phyloP scores from a whole-genome alignment of 768 basidiomycete species.

The Asterophora lycoperdoides region DNA sequence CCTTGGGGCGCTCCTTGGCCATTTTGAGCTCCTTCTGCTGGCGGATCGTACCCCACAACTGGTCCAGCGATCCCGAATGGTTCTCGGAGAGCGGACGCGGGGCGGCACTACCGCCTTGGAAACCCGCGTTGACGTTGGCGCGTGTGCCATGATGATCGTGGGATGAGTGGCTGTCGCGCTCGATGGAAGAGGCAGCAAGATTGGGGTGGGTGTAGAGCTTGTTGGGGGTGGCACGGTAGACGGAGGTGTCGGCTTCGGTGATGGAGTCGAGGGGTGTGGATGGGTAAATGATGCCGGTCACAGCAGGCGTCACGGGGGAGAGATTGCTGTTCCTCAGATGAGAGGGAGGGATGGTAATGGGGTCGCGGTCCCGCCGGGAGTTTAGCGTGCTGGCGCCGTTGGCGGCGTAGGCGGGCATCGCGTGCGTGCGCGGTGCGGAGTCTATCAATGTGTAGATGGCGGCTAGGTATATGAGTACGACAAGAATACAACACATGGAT shows the following conservation, averaged over 20 bases:
- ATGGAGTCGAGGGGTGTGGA: conserved; percentile 33
- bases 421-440: conserved; percentile 10
- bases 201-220: conserved; percentile 35
- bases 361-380: conserved; percentile 29
- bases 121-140: no score
- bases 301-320: conserved; percentile 42
- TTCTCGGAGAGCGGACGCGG: conserved; percentile 37
- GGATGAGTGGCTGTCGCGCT: conserved; percentile 9
- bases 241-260: conserved; percentile 31
- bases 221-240: conserved; percentile 19
- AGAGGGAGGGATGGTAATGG: conserved; percentile 14
- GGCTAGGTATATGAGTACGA: conserved; percentile 12
- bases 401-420: conserved; percentile 20
- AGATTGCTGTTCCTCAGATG: conserved; percentile 19
- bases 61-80: conserved; percentile 38
- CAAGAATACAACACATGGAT: conserved; percentile 22
- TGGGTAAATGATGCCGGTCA: conserved; percentile 47
- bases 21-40: conserved; percentile 62
- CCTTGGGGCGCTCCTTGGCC: conserved; percentile 65
- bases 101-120: conserved; percentile 20
- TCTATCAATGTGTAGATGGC: conserved; percentile 8
- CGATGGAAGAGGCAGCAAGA: conserved; percentile 38
- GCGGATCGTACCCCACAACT: conserved; percentile 64
- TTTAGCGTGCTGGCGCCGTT: not conserved
- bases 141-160: no score